These are phyloP conservation scores for Venturia asperata DNA, from an alignment of 2,329 filamentous ascomycete genomes.

Conservation along the genomic window DNA sequence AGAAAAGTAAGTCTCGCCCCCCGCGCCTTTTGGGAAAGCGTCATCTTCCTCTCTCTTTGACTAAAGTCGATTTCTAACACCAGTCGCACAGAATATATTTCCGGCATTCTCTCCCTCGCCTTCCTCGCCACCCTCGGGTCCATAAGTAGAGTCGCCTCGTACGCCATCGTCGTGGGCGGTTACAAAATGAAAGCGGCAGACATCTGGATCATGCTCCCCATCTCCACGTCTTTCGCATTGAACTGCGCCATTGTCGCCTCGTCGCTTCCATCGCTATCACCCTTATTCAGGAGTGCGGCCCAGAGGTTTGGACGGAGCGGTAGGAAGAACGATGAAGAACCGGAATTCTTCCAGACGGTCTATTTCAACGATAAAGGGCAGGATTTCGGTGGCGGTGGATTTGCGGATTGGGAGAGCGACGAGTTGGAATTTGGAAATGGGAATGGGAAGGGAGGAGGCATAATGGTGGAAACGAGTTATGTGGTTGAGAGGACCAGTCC, in stretches of 20 bases:
- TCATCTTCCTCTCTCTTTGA: too few relatives aligned
- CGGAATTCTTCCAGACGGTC: neutral
- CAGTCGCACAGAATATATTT: neutral
- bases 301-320: neutral
- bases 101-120: constrained; percentile 5
- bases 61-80: neutral
- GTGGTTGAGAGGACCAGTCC: neutral
- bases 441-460: neutral
- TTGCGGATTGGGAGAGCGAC: neutral
- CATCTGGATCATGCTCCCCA: neutral
- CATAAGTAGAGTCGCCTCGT: neutral
- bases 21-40: too few relatives aligned
- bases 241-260: neutral
- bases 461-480: neutral
- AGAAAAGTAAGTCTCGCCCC: constrained; percentile 4
- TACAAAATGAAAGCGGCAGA: too few relatives aligned
- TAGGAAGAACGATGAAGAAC: neutral
- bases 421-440: neutral
- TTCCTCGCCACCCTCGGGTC: constrained; percentile 10
- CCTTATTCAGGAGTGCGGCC: neutral
- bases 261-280: constrained; percentile 5
- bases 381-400: neutral
- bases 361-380: neutral
- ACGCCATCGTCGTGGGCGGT: neutral
- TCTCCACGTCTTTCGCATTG: neutral